phyloP scores from a whole-genome alignment of 805 yeast genomes.

The Barnettozyma populi region DNA sequence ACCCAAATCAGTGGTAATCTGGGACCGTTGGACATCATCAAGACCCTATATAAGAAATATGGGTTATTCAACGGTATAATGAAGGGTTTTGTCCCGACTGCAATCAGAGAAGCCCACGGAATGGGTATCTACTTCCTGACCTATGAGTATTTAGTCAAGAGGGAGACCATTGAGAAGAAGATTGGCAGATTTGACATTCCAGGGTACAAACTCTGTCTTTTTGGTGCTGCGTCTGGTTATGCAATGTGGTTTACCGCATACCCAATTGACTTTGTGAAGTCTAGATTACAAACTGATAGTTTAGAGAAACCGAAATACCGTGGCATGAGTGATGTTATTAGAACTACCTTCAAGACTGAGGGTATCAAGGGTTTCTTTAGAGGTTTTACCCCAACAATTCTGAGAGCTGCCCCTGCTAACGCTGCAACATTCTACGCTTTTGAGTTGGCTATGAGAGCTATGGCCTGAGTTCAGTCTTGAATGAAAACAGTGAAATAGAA shows the following conservation, averaged over 20 bases:
- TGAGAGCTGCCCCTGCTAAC: conserved; percentile 97
- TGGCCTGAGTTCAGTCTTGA: conserved; percentile 8
- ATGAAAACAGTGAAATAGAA: background rate
- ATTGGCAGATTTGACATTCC: conserved; percentile 69
- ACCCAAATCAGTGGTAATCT: conserved; percentile 65
- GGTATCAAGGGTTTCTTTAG: conserved; percentile 80
- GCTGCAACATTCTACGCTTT: conserved; percentile 95
- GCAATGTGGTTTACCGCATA: conserved; percentile 79
- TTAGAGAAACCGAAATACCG: conserved; percentile 54
- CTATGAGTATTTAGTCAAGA: conserved; percentile 80
- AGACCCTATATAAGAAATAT: conserved; percentile 45
- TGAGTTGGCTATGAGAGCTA: conserved; percentile 74
- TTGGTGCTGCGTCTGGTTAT: conserved; percentile 90
- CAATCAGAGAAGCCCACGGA: conserved; percentile 81
- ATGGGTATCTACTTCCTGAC: conserved; percentile 85
- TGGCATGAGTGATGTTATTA: conserved; percentile 54
- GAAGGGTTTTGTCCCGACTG: conserved; percentile 80
- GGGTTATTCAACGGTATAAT: conserved; percentile 57
- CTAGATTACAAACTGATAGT: conserved; percentile 76
- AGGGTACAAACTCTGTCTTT: conserved; percentile 78
- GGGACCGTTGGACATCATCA: conserved; percentile 73
- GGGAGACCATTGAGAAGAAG: conserved; percentile 45
- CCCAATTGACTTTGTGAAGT: conserved; percentile 89
- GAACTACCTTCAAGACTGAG: conserved; percentile 43
- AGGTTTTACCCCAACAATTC: conserved; percentile 87